Base-by-base conservation (phyloP, 306 rosid genomes). In the Gillenia trifoliata region DNA sequence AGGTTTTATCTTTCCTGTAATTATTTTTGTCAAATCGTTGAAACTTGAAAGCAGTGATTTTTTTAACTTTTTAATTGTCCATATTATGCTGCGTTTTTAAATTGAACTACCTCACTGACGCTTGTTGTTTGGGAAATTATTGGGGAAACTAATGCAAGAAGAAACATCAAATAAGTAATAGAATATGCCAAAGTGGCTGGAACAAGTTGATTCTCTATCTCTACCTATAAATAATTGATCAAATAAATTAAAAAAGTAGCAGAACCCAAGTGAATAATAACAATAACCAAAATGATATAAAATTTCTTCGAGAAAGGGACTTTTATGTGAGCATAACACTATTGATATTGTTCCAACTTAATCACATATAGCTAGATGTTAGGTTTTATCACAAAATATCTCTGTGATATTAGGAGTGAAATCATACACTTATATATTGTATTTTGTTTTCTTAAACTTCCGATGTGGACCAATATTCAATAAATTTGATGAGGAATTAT, bases 111-210 rank as follows among this genome's bases (percentile, higher is more conserved):
- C 9, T 29, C 16, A 10, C 17, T 19, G 19, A 4, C 38, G 11
- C 23, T 41, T n/a, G 66, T 19, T 29, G 7, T 52, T 10, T 6
- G 60, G 13, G 62, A 60, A 40, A 26, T 17, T 41, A n/a, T n/a
- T n/a, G n/a, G n/a, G n/a, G n/a, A 49, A 23, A 49, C 12, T 16
- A 52, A 7, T 10, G 22, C 64, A 26, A 15, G 33, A 33, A 61
- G 11, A 43, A 45, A 40, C 54, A 41, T 8, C 57, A 40, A 72
- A 29, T 72, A 70, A 59, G 74, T 8, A 19, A 38, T 28, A n/a
- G 72, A 52, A 57, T 62, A 30, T 30, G 75, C 62, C 74, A 60
- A 47, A 49, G 55, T 60, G 38, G 64, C 15, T 59, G 75, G 70
- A 65, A 25, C 31, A 12, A 72, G 60, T 66, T 41, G 67, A 38